Base-by-base conservation (phyloP, 2,329 filamentous ascomycete genomes). In the Trichoderma pleuroti region DNA sequence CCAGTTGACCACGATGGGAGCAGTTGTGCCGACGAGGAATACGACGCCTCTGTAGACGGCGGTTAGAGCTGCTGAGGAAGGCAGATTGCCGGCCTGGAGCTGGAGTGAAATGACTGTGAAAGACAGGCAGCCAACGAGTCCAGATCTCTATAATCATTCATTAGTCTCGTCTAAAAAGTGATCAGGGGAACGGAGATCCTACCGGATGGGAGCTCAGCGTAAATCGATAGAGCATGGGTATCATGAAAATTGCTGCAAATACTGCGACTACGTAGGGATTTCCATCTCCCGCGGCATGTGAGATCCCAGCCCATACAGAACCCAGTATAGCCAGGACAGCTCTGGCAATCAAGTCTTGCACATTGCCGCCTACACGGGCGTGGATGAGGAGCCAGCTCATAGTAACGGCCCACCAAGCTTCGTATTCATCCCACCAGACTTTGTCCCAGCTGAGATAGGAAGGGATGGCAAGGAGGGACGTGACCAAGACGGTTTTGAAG, bases 161-260 rank as follows among this genome's bases (percentile, higher is more conserved):
- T 76, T 70, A 78, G 73, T 6, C 16, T 26, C 11, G 46, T 11
- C 24, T 1, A 12, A 59, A 1, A n/a, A n/a, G 7, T 14, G 3
- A 46, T 36, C 1, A 8, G 3, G 4, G 5, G 6, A n/a, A 68
- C 12, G 9, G 36, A 28, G 61, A 9, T 59, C 81, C 75, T 80
- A 85, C 83, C 39, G 86, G 85, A 76, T 88, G 86, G 10, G 81
- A 78, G 74, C 86, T 87, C 70, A 86, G 85, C 0, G 86, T 86
- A 71, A 83, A 87, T 32, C 86, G 82, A 72, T 87, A 87, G 12
- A 88, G 78, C 86, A 88, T 88, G 0, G 87, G 87, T n/a, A 86
- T 74, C 85, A 89, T 87, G 74, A 84, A 89, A 7, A 88, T 79
- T 4, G 82, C 80, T 16, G 86, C 84, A 76, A 89, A 88, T 0